These are phyloP conservation scores for Arthrobotrys conoides DNA, from an alignment of 2,329 filamentous ascomycete species.

Conservation along the genomic window DNA sequence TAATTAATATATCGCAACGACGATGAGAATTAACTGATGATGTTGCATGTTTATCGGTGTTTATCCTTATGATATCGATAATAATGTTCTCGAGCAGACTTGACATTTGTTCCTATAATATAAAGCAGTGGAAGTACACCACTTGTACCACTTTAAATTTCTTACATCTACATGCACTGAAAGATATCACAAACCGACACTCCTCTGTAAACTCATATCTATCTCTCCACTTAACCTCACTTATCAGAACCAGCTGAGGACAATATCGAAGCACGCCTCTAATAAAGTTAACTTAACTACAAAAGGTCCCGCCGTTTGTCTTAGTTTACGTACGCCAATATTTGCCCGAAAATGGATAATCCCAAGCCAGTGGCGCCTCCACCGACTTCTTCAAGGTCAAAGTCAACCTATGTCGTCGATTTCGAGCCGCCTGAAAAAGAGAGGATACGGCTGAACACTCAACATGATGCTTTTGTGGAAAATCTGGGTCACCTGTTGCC, in stretches of 20 bases:
- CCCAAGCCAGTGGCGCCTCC: conserved; percentile 19
- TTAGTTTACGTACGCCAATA: conserved; percentile 4
- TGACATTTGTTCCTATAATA: no score
- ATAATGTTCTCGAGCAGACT: neutral
- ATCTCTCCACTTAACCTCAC: no score
- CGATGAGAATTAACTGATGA: neutral
- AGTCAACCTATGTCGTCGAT: conserved; percentile 43
- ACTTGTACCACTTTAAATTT: no score
- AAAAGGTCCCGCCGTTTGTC: neutral
- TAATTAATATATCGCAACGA: neutral
- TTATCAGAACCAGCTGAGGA: neutral
- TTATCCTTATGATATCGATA: no score
- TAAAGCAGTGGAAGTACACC: no score
- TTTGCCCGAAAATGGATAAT: neutral
- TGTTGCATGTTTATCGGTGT: no score
- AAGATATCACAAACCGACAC: no score
- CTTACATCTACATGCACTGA: no score
- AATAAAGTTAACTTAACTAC: neutral
- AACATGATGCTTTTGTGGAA: conserved; percentile 26
- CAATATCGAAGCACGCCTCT: neutral
- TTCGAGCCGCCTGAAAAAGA: conserved; percentile 50
- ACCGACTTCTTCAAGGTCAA: conserved; percentile 11
- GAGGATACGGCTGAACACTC: conserved; percentile 31
- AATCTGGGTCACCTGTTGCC: conserved; percentile 42
- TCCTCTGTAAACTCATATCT: no score